phyloP scores from a whole-genome alignment of 2,329 filamentous ascomycete genomes.

The Colletotrichum sp. region DNA sequence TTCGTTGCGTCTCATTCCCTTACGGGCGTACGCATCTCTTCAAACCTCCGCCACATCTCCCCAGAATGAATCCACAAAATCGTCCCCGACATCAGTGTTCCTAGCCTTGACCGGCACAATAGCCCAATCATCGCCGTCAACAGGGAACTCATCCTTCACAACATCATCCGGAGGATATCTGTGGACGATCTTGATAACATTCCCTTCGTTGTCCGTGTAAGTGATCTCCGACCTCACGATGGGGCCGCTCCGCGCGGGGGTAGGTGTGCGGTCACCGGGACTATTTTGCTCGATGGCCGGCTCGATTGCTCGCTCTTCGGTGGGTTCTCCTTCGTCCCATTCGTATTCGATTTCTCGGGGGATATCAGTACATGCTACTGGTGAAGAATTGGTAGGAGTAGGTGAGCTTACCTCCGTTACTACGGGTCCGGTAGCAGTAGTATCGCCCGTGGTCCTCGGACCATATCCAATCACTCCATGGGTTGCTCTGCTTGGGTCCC shows the following conservation, averaged over 20 bases:
- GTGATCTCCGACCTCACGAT: not conserved
- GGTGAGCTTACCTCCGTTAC: not conserved
- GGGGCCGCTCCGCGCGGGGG: not conserved
- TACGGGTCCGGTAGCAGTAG: not conserved
- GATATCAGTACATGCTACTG: too few relatives aligned
- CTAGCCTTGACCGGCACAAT: not conserved
- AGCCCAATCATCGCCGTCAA: not conserved
- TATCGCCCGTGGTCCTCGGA: not conserved
- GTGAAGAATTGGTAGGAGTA: too few relatives aligned
- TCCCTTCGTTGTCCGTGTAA: not conserved
- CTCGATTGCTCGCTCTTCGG: not conserved
- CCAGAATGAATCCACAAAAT: not conserved
- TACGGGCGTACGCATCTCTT: not conserved
- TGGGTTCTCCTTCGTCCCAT: not conserved
- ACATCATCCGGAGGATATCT: not conserved
- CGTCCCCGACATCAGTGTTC: not conserved
- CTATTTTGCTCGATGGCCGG: not conserved
- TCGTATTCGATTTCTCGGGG: not conserved
- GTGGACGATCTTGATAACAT: not conserved
- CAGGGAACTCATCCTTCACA: not conserved
- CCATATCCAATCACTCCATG: not conserved
- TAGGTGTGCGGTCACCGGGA: not conserved
- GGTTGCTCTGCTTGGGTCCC: not conserved
- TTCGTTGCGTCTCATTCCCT: not conserved
- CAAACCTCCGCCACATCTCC: not conserved